A percentile compares a stretch with the other conserved stretches of the same genome.
phyloP scores from a whole-genome alignment of 208 protist species.

The Acanthamoeba triangularis region DNA sequence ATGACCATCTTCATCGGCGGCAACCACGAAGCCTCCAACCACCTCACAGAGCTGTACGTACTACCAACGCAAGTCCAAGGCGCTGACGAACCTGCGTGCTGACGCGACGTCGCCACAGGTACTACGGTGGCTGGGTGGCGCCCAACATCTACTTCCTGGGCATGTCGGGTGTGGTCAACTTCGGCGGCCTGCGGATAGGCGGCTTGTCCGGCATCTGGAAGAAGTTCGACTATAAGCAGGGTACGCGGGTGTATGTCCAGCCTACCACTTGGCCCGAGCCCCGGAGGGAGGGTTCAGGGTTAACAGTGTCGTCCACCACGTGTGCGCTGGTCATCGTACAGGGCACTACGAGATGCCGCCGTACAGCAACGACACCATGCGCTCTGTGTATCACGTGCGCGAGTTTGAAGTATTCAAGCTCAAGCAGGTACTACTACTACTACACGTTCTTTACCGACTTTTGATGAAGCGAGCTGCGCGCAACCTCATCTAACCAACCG shows the following conservation, averaged over 20 bases:
- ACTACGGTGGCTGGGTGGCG: slow-evolving; percentile 97
- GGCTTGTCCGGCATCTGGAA: slow-evolving; percentile 93
- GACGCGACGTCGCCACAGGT: slow-evolving; percentile 43
- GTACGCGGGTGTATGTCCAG: slow-evolving; percentile 44
- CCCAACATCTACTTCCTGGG: slow-evolving; percentile 99
- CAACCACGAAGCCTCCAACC: slow-evolving; percentile 99
- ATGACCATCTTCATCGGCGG: slow-evolving; percentile 99
- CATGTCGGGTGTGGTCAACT: slow-evolving; percentile 94
- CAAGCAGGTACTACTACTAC: not conserved
- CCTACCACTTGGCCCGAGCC: not conserved
- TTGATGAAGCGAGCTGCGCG: no score
- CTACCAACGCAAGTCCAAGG: no score
- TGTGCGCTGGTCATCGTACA: not conserved
- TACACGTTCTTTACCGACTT: not conserved
- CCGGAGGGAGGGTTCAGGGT: no score
- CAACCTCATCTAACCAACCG: no score
- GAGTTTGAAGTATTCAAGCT: slow-evolving; percentile 87
- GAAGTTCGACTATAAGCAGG: slow-evolving; percentile 85
- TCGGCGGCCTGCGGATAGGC: slow-evolving; percentile 93
- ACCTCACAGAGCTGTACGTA: slow-evolving; percentile 94
- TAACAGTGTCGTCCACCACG: not conserved
- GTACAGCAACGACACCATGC: slow-evolving; percentile 83
- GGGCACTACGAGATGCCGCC: slow-evolving; percentile 90
- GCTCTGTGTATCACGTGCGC: slow-evolving; percentile 91
- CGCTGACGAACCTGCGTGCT: not conserved